Evolutionary conservation across 768 basidiomycete genomes (phyloP).

Genomic region (Russula compacta): DNA sequence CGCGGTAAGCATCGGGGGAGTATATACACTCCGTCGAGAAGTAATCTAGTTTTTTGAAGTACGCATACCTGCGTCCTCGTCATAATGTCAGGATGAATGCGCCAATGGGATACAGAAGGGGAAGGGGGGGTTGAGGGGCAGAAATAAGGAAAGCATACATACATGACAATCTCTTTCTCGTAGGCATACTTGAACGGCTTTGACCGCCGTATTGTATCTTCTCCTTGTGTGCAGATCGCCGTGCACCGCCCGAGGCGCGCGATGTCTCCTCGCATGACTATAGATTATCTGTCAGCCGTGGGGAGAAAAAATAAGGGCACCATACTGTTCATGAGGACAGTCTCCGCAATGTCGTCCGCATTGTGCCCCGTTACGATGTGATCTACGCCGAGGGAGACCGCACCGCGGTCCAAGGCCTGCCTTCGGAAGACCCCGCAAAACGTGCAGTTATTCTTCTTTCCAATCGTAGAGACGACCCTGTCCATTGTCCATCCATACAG

Average conservation of each 20-base stretch:
- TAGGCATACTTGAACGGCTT: conserved; percentile 99
- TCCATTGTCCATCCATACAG: conserved; percentile 99
- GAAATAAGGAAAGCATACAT: conserved; percentile 20
- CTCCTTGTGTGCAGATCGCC: conserved; percentile 88
- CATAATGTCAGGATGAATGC: neutral
- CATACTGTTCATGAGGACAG: conserved; percentile 97
- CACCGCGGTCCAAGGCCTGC: conserved; percentile 94
- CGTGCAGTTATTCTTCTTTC: conserved; percentile 97
- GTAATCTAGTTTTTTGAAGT: conserved; percentile 98
- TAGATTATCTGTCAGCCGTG: neutral
- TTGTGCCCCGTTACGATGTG: conserved; percentile 99
- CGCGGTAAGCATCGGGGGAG: conserved; percentile 96
- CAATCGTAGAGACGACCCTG: conserved; percentile 82
- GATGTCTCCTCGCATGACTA: conserved; percentile 97
- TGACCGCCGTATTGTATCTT: conserved; percentile 91
- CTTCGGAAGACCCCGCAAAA: conserved; percentile 98
- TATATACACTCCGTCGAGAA: conserved; percentile 99
- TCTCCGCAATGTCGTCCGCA: conserved; percentile 98
- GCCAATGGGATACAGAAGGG: neutral
- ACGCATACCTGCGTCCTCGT: conserved; percentile 69
- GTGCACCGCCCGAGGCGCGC: conserved; percentile 91
- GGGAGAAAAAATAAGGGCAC: no score
- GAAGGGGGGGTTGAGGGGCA: no score
- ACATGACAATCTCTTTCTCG: conserved; percentile 99
- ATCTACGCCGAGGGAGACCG: conserved; percentile 78